A percentile compares a stretch with the other conserved stretches of the same genome.
phyloP scores from a whole-genome alignment of 2,329 filamentous ascomycete species.

The Cytospora piceicola region DNA sequence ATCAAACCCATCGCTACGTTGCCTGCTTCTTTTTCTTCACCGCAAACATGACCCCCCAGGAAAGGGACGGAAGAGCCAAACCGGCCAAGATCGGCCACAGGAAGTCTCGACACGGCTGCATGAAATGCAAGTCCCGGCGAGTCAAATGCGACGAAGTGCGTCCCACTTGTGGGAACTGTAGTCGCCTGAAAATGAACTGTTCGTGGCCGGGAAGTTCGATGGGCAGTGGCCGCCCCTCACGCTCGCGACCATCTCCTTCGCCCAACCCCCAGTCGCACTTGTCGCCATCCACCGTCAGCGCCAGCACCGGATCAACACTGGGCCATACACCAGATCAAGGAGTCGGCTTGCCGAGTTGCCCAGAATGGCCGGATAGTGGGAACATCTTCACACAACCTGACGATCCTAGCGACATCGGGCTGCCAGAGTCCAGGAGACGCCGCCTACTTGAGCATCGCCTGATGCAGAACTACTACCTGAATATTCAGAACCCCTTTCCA shows the following conservation, averaged over 20 bases:
- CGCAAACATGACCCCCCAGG: background rate
- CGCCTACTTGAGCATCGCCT: conserved; percentile 38
- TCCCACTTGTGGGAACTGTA: conserved; percentile 36
- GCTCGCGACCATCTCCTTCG: conserved; percentile 16
- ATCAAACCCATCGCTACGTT: background rate
- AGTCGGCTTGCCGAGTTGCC: conserved; percentile 21
- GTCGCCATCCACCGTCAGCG: conserved; percentile 12
- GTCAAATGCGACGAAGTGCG: conserved; percentile 38
- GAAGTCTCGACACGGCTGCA: conserved; percentile 40
- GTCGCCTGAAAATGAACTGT: conserved; percentile 34
- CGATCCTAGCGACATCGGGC: conserved; percentile 21
- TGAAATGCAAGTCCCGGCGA: conserved; percentile 38
- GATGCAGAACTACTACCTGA: conserved; percentile 36
- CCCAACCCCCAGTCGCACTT: conserved; percentile 5
- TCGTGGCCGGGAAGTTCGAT: conserved; percentile 30
- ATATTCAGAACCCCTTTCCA: conserved; percentile 30
- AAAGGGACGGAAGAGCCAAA: conserved; percentile 7
- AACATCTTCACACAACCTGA: conserved; percentile 21
- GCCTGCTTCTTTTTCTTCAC: background rate
- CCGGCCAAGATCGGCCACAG: conserved; percentile 38
- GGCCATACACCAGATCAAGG: conserved; percentile 13
- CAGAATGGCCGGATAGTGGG: conserved; percentile 11
- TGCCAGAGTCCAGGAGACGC: conserved; percentile 35
- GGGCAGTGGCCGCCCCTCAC: background rate
- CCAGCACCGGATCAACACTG: background rate